Percentiles rank a stretch among this genome's conserved stretches.
These are phyloP conservation scores for Penicillium psychrosexuale DNA, from an alignment of 2,329 filamentous ascomycete species.

Conservation along the genomic window DNA sequence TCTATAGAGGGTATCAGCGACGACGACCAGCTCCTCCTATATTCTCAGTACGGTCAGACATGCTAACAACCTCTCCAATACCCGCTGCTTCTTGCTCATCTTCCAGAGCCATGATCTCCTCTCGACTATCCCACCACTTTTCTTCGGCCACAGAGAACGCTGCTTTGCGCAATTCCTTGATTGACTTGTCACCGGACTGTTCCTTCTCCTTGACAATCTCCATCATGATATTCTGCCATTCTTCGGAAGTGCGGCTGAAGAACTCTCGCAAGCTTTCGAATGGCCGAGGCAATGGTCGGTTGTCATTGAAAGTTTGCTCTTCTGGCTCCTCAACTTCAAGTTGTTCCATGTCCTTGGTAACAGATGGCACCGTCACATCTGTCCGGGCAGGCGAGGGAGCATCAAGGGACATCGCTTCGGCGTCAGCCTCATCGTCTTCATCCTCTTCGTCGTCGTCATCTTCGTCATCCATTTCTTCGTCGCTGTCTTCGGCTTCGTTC, in stretches of 20 bases:
- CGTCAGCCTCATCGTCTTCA: slow-evolving; percentile 31
- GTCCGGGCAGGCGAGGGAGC: slow-evolving; percentile 36
- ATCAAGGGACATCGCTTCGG: slow-evolving; percentile 46
- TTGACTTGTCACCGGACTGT: slow-evolving; percentile 53
- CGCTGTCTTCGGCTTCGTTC: slow-evolving; percentile 55
- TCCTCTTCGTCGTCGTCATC: slow-evolving; percentile 44
- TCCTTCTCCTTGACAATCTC: slow-evolving; percentile 68
- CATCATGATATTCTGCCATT: slow-evolving; percentile 88
- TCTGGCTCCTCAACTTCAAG: slow-evolving; percentile 41
- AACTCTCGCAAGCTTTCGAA: slow-evolving; percentile 92
- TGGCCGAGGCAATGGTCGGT: slow-evolving; percentile 70
- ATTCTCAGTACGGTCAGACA: slow-evolving; percentile 66
- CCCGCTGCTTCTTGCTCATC: slow-evolving; percentile 95
- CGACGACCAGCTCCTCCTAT: slow-evolving; percentile 48
- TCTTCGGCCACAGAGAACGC: slow-evolving; percentile 90
- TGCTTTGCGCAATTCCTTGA: slow-evolving; percentile 90
- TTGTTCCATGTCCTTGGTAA: slow-evolving; percentile 38
- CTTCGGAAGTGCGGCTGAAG: slow-evolving; percentile 78
- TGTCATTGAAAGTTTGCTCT: slow-evolving; percentile 61
- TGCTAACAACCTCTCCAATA: slow-evolving; percentile 88
- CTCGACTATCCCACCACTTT: slow-evolving; percentile 98
- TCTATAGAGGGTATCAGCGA: slow-evolving; percentile 29
- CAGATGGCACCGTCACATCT: slow-evolving; percentile 36
- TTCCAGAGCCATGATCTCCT: slow-evolving; percentile 86
- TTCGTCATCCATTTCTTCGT: slow-evolving; percentile 53